Conservation (phyloP, 495 filamentous ascomycete species). For the Margaritispora aquatica region DNA sequence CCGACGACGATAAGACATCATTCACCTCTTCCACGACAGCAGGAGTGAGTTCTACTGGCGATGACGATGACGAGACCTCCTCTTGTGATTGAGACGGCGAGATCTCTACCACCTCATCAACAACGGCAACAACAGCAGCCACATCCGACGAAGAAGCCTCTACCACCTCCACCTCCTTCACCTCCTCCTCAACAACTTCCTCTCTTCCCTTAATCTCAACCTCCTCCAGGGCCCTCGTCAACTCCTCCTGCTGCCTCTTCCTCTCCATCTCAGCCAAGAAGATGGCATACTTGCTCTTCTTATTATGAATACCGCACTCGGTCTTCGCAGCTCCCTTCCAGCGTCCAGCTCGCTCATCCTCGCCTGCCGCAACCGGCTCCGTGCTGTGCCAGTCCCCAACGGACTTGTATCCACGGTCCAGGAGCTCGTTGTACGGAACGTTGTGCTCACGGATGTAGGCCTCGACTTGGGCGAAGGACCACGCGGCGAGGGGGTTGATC, state of each 20-base stretch:
- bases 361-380: constrained; percentile 78
- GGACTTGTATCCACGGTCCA: constrained; percentile 93
- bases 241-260: constrained; percentile 61
- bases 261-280: constrained; percentile 69
- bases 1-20: no score
- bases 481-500: constrained; percentile 97
- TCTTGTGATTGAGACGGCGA: no score
- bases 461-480: constrained; percentile 86
- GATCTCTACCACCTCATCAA: no score
- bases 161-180: neutral
- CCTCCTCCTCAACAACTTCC: neutral
- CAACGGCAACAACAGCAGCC: no score
- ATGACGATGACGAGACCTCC: no score
- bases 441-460: constrained; percentile 77
- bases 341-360: constrained; percentile 93
- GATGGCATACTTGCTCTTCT: constrained; percentile 82
- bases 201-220: constrained; percentile 23
- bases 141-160: no score
- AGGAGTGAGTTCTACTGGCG: no score
- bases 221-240: constrained; percentile 30
- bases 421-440: constrained; percentile 88
- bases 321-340: constrained; percentile 96
- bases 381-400: constrained; percentile 98
- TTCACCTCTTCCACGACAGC: no score
- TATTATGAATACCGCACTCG: constrained; percentile 98